Evolutionary conservation across 192 early-diverging fungal species (phyloP), one percentile per base, ranked within the genome.

Genomic region (Coemansia biformis): DNA sequence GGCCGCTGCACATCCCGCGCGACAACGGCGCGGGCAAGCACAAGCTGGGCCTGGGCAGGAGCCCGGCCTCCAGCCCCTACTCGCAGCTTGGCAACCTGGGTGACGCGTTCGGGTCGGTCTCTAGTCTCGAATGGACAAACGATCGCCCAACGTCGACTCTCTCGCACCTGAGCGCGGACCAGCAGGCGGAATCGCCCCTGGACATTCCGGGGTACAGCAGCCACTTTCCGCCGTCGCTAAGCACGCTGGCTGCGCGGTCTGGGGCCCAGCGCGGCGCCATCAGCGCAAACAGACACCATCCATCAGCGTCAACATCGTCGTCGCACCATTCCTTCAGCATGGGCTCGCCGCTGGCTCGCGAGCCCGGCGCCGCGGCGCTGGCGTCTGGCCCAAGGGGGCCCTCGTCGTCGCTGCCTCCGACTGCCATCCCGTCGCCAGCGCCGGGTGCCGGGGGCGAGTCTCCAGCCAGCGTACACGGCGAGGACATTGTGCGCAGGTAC

Each of bases 401-500:
- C 11, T 24, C 56, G 18, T 33, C 22, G 48, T 44, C 62, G 4
- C 13, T 33, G 43, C 53, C 51, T n/a, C 30, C 31, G 18, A 35
- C 60, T 46, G 29, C 52, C 43, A 44, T 17, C 0, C 24, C 36
- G 7, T 50, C 48, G 11, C 48, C 52, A 16, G 15, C 46, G 16
- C 23, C 35, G 13, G 46, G 45, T 3, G 46, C 36, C 5, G 19
- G 19, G 16, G 43, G 28, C 11, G 63, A 58, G 31, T 14, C 26
- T 8, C 26, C 50, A 2, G 26, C 45, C 11, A 8, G 55, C 1
- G 8, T 33, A 18, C 62, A 64, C 42, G 46, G 50, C 39, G 71
- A 75, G 37, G 71, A 75, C 18, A 75, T 75, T 55, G 71, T 75
- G 34, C 71, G 71, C 51, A 62, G 50, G 55, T 75, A 75, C 38